Conservation (phyloP, 2,329 filamentous ascomycete species). For the Venturia carpophila region DNA sequence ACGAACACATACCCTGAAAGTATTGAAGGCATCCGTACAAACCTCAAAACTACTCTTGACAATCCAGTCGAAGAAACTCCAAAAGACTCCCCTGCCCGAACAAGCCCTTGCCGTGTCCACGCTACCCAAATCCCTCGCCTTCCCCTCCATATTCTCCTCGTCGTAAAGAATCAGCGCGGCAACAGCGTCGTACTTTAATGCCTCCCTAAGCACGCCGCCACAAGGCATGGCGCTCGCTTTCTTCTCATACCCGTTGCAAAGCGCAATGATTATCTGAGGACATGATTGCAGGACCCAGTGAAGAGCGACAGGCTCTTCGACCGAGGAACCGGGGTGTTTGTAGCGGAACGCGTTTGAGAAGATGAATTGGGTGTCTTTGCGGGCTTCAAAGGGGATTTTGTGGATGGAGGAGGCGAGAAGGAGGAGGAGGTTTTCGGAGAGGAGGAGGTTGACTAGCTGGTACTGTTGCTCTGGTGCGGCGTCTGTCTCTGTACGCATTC, state of each 20-base stretch:
- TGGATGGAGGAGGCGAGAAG: slow-evolving; percentile 75
- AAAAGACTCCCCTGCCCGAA: slow-evolving; percentile 79
- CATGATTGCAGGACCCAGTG: slow-evolving; percentile 81
- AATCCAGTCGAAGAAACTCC: slow-evolving; percentile 96
- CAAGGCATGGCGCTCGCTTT: slow-evolving; percentile 88
- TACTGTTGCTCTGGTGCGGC: slow-evolving; percentile 80
- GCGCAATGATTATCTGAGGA: slow-evolving; percentile 76
- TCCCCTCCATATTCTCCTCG: slow-evolving; percentile 66
- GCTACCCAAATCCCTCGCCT: slow-evolving; percentile 64
- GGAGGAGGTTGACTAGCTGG: slow-evolving; percentile 73
- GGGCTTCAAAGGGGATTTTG: slow-evolving; percentile 85
- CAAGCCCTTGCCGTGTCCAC: slow-evolving; percentile 71
- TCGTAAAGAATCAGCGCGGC: slow-evolving; percentile 90
- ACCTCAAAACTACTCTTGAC: slow-evolving; percentile 95
- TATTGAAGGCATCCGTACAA: slow-evolving; percentile 94
- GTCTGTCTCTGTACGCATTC: slow-evolving; percentile 60
- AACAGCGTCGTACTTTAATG: slow-evolving; percentile 83
- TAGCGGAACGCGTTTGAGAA: slow-evolving; percentile 94
- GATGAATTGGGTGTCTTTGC: slow-evolving; percentile 92
- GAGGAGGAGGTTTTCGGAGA: slow-evolving; percentile 83
- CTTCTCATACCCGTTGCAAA: slow-evolving; percentile 84
- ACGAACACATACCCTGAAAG: slow-evolving; percentile 68
- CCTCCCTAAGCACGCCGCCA: slow-evolving; percentile 80
- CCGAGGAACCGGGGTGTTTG: slow-evolving; percentile 58
- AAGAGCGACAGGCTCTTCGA: slow-evolving; percentile 72